These are phyloP conservation scores for Sporobolomyces pararoseus DNA, from an alignment of 768 basidiomycete genomes.

Conservation along the genomic window DNA sequence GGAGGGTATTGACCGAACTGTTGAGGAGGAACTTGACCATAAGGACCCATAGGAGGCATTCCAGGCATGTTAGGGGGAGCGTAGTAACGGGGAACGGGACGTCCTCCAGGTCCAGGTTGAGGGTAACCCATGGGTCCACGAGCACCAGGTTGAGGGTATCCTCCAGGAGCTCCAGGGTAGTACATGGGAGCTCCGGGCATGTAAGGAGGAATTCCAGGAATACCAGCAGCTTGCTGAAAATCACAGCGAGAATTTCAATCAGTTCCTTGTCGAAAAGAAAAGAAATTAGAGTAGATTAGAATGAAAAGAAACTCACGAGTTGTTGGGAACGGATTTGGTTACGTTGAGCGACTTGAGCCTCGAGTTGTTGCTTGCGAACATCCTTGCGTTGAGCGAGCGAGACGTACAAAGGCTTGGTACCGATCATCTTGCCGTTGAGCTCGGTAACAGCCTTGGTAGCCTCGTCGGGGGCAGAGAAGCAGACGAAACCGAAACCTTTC, in stretches of 20 bases:
- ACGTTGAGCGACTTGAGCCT: slow-evolving; percentile 97
- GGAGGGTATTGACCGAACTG: slow-evolving; percentile 56
- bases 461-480: slow-evolving; percentile 96
- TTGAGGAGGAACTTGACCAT: slow-evolving; percentile 58
- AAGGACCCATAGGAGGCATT: slow-evolving; percentile 56
- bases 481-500: slow-evolving; percentile 98
- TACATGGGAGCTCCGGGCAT: slow-evolving; percentile 69
- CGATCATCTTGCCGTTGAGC: slow-evolving; percentile 99
- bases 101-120: slow-evolving; percentile 66
- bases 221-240: slow-evolving; percentile 66
- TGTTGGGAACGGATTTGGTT: slow-evolving; percentile 90
- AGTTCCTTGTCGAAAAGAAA: no score
- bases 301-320: slow-evolving; percentile 52
- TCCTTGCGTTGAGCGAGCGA: slow-evolving; percentile 97
- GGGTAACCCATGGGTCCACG: slow-evolving; percentile 69
- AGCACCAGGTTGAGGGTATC: slow-evolving; percentile 78
- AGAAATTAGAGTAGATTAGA: background rate
- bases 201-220: slow-evolving; percentile 66
- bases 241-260: no score
- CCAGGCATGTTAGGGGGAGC: slow-evolving; percentile 67
- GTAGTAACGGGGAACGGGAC: slow-evolving; percentile 79
- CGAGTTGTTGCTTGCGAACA: slow-evolving; percentile 94
- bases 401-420: slow-evolving; percentile 95
- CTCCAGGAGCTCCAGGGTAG: slow-evolving; percentile 66
- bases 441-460: slow-evolving; percentile 98